Conservation (phyloP, 805 yeast genomes). For the Kodamaea laetipori region DNA sequence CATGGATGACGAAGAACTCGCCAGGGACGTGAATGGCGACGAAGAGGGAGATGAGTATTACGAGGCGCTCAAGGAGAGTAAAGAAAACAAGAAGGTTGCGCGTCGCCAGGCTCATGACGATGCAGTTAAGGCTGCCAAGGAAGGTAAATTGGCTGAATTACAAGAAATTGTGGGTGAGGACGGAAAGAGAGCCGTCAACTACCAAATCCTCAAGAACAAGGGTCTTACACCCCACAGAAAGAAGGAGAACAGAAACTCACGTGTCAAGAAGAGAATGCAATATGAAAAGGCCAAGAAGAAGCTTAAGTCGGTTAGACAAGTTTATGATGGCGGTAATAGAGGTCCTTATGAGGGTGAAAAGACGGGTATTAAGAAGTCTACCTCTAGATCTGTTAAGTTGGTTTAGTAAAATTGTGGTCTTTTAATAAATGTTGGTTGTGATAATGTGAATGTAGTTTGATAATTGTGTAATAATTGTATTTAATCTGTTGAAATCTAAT, state of each 20-base stretch:
- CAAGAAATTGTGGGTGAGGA: slow-evolving; percentile 66
- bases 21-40: slow-evolving; percentile 41
- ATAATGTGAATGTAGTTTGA: too few species aligned
- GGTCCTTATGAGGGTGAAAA: slow-evolving; percentile 87
- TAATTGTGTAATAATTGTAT: too few species aligned
- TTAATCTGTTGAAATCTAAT: too few species aligned
- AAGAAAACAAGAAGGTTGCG: slow-evolving; percentile 49
- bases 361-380: slow-evolving; percentile 95
- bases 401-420: slow-evolving; percentile 18
- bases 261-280: slow-evolving; percentile 98
- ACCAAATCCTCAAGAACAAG: slow-evolving; percentile 93
- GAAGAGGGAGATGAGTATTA: slow-evolving; percentile 53
- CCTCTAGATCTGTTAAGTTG: slow-evolving; percentile 85
- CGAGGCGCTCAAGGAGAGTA: slow-evolving; percentile 50
- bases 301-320: slow-evolving; percentile 85
- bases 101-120: slow-evolving; percentile 65
- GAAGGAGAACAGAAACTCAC: slow-evolving; percentile 91
- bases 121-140: slow-evolving; percentile 79
- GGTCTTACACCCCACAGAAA: slow-evolving; percentile 92
- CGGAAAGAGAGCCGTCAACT: slow-evolving; percentile 93
- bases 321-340: slow-evolving; percentile 69
- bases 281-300: slow-evolving; percentile 94
- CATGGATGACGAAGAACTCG: slow-evolving; percentile 48
- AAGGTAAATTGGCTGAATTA: slow-evolving; percentile 77
- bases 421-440: too few species aligned